Evolutionary conservation across 306 rosid genomes (phyloP), one percentile per base, ranked within the genome.

Genomic region (Adenanthera pavonina): DNA sequence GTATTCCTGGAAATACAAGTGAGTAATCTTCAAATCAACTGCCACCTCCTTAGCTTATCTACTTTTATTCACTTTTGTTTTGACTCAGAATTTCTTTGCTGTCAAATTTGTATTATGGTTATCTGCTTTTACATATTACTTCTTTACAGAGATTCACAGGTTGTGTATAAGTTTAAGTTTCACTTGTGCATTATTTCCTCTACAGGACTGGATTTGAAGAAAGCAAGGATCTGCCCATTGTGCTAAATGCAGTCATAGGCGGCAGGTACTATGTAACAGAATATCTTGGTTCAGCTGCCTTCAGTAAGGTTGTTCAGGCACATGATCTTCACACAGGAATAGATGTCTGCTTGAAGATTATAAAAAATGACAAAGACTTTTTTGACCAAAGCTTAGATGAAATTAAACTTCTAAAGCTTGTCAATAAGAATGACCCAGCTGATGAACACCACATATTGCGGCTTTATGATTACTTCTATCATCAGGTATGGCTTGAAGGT

Each of bases 201-300:
- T 84, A 54, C 91, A 96, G 99, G 94, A 96, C 99, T 75, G 99
- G 99, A 81, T 96, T 96, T 82, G 99, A 96, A 89, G 99, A 88
- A 84, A 92, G 84, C 92, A 96, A 94, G 93, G 99, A 96, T 83
- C 79, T 96, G 13, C 97, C 94, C 15, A 89, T 96, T 85, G 95
- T 92, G 87, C 80, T 96, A 74, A 94, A 96, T 78, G 69, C 91
- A 5, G 87, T 96, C 82, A 76, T 96, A 82, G 99, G 94, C 33
- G 91, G 99, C 66, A 89, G 98, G 83, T 96, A 94, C 86, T 94
- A 87, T 75, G 53, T 96, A 25, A 96, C 98, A 5, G 99, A 94
- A 70, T 94, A 96, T 83, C 86, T 96, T 30, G 98, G 99, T 85
- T 96, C 99, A 0, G 99, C 99, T 33, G 99, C 99, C 81, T 96